Percentiles rank a stretch among this genome's conserved stretches.
Conservation (phyloP, 495 filamentous ascomycete genomes). For the Tuber magnatum region DNA sequence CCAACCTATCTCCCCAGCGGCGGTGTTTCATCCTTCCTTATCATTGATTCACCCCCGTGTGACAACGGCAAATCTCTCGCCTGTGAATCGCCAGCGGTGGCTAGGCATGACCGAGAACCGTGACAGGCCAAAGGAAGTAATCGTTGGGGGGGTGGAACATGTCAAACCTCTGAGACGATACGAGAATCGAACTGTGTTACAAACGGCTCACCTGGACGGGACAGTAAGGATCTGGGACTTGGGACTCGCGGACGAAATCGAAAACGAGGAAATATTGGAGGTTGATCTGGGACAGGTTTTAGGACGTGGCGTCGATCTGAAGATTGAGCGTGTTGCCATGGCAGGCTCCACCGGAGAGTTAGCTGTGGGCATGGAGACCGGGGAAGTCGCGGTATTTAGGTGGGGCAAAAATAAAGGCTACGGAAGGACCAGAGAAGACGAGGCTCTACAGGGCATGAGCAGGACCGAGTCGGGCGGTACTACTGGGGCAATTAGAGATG, state of each 20-base stretch:
- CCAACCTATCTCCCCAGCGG: constrained; percentile 80
- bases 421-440: constrained; percentile 34
- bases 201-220: constrained; percentile 79
- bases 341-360: constrained; percentile 72
- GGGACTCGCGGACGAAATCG: constrained; percentile 84
- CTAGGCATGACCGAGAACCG: constrained; percentile 60
- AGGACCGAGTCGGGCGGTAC: constrained; percentile 10
- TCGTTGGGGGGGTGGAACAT: constrained; percentile 71
- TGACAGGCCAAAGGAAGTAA: constrained; percentile 61
- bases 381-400: constrained; percentile 78
- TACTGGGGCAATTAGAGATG: constrained; percentile 53
- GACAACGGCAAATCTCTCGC: constrained; percentile 57
- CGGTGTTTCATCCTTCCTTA: constrained; percentile 76
- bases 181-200: constrained; percentile 71
- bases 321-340: constrained; percentile 67
- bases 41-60: constrained; percentile 84
- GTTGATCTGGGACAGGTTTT: constrained; percentile 80
- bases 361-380: constrained; percentile 68
- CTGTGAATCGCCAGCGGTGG: constrained; percentile 71
- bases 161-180: constrained; percentile 61
- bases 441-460: constrained; percentile 22
- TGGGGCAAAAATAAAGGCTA: constrained; percentile 72
- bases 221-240: constrained; percentile 83
- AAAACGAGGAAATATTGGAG: constrained; percentile 74
- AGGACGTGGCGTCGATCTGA: constrained; percentile 66